These are phyloP conservation scores for Pterocarpus macrocarpus DNA, from an alignment of 306 rosid species.

Conservation along the genomic window DNA sequence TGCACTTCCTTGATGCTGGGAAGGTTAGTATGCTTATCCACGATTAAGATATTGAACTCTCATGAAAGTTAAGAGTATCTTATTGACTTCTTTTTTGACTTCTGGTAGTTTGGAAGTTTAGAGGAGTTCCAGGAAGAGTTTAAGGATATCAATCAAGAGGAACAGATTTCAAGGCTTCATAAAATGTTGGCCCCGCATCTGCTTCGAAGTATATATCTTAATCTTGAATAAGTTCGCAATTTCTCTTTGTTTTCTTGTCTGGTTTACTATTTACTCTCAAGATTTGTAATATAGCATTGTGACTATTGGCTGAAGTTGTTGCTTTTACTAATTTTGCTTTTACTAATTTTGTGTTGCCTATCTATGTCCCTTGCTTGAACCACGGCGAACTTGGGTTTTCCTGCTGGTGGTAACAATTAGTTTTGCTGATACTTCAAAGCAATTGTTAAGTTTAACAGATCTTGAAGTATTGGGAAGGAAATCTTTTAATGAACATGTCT, in stretches of 20 bases:
- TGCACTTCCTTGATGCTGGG: conserved; percentile 99
- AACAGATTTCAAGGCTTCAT: conserved; percentile 95
- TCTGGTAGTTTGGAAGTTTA: conserved; percentile 87
- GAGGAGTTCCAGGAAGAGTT: conserved; percentile 99
- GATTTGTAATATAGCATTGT: conserved; percentile 17
- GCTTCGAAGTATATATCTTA: conserved; percentile 77
- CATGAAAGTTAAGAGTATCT: conserved; percentile 42
- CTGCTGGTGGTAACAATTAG: conserved; percentile 9
- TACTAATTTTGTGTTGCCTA: too few species aligned
- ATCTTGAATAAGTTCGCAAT: conserved; percentile 37
- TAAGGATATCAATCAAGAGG: conserved; percentile 98
- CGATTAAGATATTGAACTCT: conserved; percentile 32
- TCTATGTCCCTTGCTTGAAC: conserved; percentile 1
- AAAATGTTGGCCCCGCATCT: conserved; percentile 98
- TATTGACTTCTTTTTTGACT: conserved; percentile 33
- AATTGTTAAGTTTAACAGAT: conserved; percentile 29
- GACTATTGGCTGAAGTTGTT: conserved; percentile 29
- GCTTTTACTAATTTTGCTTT: background rate
- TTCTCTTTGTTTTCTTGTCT: conserved; percentile 35
- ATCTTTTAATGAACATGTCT: conserved; percentile 5
- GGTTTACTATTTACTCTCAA: conserved; percentile 3
- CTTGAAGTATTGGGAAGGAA: background rate
- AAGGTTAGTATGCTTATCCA: conserved; percentile 75
- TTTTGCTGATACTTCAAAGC: conserved; percentile 9
- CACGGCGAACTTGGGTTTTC: background rate